Percentiles rank a stretch among this genome's conserved stretches.
Conservation (phyloP, 768 basidiomycete species). For the Baorangia bicolor region DNA sequence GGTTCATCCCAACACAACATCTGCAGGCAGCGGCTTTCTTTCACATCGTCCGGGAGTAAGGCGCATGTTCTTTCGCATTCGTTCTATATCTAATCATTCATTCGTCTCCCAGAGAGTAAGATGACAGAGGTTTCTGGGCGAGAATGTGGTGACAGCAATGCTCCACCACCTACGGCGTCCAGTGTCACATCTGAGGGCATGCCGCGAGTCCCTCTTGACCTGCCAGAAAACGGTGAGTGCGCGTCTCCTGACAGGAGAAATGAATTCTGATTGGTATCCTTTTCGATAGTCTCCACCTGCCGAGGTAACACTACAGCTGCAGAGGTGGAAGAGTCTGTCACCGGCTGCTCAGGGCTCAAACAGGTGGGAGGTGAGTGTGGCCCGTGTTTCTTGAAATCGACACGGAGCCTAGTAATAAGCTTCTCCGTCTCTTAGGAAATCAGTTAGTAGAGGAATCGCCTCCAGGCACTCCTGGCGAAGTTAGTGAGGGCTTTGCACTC, state of each 20-base stretch:
- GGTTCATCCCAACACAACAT: background rate
- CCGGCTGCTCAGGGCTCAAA: background rate
- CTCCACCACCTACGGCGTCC: background rate
- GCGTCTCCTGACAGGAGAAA: background rate
- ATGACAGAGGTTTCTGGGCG: background rate
- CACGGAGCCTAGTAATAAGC: background rate
- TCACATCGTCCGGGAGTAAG: background rate
- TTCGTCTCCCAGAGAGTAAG: background rate
- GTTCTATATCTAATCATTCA: background rate
- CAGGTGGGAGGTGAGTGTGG: background rate
- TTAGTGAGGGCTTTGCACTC: background rate
- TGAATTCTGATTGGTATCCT: background rate
- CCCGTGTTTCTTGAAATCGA: background rate
- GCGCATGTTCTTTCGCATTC: background rate
- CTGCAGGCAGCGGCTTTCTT: background rate
- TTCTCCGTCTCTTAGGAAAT: background rate
- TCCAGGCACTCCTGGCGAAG: background rate
- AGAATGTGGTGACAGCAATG: background rate
- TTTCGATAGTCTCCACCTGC: background rate
- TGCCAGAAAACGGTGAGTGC: background rate
- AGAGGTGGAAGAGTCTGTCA: background rate
- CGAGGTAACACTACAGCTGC: background rate
- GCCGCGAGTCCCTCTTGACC: background rate
- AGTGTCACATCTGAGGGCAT: background rate
- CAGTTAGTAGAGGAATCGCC: background rate